Base-by-base conservation (phyloP, 495 filamentous ascomycete genomes). In the Pseudomonodictys pantanalensis region DNA sequence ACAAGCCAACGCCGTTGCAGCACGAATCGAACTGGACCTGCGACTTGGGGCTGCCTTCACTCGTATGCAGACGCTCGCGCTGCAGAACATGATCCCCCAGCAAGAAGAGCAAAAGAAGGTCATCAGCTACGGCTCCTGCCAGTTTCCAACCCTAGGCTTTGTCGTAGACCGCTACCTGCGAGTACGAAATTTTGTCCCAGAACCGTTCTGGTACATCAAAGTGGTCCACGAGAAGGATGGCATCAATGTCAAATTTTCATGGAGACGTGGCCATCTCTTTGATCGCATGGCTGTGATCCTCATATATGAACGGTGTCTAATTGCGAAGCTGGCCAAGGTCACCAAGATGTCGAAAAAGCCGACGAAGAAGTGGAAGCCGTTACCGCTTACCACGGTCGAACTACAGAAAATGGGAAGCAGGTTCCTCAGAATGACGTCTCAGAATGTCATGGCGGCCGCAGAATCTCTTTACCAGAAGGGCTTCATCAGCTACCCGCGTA, bases 361-460 rank as follows among this genome's bases (percentile, higher is more conserved):
- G 1, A 95, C 92, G 17, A 92, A 86, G 64, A 96, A 95, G 75
- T 96, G 87, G 91, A 88, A 90, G 65, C 93, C 93, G 1, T 70
- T 98, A 29, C 93, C 93, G 1, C 77, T 98, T 64, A 98, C 93
- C 0, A 98, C 93, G 0, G 90, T 98, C n/a, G 95, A 98, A 65
- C 75, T 98, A n/a, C 93, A 97, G 69, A 97, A 96, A 78, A 90
- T 91, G 78, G 93, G 95, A 18, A 93, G 85, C 61, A 78, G 81
- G 48, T 95, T 91, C 67, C 78, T 97, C 11, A 81, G 84, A 18
- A 85, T 98, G 81, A 89, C 88, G 57, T 89, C 90, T 74, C 85
- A 95, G 56, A 75, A 83, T 38, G 89, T 95, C 38, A 96, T 98
- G 91, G 86, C 83, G 62, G 68, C 87, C 24, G 93, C 93, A 28